Evolutionary conservation across 768 basidiomycete species (phyloP).

Genomic region (Tubosaeta brunneosetosa): DNA sequence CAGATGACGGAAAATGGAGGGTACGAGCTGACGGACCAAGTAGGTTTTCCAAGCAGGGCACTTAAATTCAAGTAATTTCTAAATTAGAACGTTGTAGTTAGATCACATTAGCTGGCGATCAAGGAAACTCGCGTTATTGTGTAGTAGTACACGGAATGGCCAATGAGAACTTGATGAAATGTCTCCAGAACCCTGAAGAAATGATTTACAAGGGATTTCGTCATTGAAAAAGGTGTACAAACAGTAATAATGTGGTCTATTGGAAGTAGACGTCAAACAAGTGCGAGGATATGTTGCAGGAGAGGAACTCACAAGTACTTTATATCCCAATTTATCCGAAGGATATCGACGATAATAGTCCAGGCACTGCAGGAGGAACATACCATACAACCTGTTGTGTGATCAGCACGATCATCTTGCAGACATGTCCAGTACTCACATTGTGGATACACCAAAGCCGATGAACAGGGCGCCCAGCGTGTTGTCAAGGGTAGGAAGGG

Average conservation of each 20-base stretch:
- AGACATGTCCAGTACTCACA: slow-evolving; percentile 17
- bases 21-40: slow-evolving; percentile 37
- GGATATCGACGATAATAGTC: slow-evolving; percentile 54
- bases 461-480: slow-evolving; percentile 60
- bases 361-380: slow-evolving; percentile 50
- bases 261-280: not conserved
- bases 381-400: slow-evolving; percentile 43
- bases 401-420: slow-evolving; percentile 15
- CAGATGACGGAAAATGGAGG: slow-evolving; percentile 1
- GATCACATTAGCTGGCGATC: not conserved
- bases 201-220: not conserved
- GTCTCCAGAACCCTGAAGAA: slow-evolving; percentile 41
- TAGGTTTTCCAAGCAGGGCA: slow-evolving; percentile 36
- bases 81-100: not conserved
- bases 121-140: slow-evolving; percentile 42
- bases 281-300: not conserved
- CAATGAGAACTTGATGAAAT: slow-evolving; percentile 48
- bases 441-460: slow-evolving; percentile 50
- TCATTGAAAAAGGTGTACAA: slow-evolving; percentile 2
- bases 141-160: slow-evolving; percentile 51
- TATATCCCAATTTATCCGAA: slow-evolving; percentile 48
- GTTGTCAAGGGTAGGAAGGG: slow-evolving; percentile 30
- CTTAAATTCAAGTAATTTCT: slow-evolving; percentile 40
- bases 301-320: slow-evolving; percentile 42
- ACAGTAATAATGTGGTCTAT: slow-evolving; percentile 35